Percentiles rank a stretch among this genome's conserved stretches.
phyloP scores from a whole-genome alignment of 352 stramenopile species.

The Globisporangium middletonii region DNA sequence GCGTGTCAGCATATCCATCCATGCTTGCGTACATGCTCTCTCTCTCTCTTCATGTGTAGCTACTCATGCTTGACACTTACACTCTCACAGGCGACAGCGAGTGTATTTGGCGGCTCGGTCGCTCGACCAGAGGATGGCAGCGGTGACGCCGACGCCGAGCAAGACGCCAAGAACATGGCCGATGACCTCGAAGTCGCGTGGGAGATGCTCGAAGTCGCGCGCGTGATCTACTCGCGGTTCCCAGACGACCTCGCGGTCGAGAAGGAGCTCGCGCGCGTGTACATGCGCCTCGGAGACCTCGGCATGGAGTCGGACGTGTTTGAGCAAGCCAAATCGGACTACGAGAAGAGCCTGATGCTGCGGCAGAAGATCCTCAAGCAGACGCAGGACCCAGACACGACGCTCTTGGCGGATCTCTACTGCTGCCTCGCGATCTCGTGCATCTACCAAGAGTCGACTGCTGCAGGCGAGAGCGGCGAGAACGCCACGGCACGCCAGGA shows the following conservation, averaged over 20 bases:
- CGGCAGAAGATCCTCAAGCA: constrained; percentile 61
- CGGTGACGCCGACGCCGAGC: constrained; percentile 32
- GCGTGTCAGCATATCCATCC: not conserved
- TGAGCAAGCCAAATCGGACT: constrained; percentile 66
- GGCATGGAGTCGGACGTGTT: constrained; percentile 82
- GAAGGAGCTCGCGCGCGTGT: constrained; percentile 71
- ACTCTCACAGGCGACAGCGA: constrained; percentile 31
- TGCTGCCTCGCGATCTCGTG: constrained; percentile 81
- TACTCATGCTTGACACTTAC: constrained; percentile 4
- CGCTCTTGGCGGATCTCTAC: constrained; percentile 72
- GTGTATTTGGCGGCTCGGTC: constrained; percentile 45
- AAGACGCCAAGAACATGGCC: constrained; percentile 42
- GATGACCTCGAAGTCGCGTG: constrained; percentile 82
- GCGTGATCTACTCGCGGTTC: constrained; percentile 76
- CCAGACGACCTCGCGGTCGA: constrained; percentile 63
- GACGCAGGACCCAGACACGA: constrained; percentile 70
- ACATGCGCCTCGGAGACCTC: constrained; percentile 74
- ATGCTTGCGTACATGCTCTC: not conserved
- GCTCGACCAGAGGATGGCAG: constrained; percentile 13
- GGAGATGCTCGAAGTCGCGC: constrained; percentile 83
- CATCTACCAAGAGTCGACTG: constrained; percentile 65
- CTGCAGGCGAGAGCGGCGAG: constrained; percentile 10
- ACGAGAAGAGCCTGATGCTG: constrained; percentile 70
- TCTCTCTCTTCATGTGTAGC: not conserved
- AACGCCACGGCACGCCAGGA: constrained; percentile 7